Percentiles rank a stretch among this genome's conserved stretches.
Conservation (phyloP, 495 filamentous ascomycete genomes). For the Annulohypoxylon bovei region DNA sequence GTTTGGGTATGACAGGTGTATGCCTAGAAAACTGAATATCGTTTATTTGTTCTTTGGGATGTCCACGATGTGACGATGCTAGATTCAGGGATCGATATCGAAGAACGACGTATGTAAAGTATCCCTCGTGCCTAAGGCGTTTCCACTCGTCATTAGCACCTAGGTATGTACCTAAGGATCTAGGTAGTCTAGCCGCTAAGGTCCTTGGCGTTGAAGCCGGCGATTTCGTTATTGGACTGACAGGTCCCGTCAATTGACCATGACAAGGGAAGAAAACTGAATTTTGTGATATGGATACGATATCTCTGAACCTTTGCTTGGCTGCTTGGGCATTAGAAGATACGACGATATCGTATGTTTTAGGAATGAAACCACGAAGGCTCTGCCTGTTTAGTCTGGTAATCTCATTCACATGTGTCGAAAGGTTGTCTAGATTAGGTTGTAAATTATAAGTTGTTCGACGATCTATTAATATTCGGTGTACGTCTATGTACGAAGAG, state of each 20-base stretch:
- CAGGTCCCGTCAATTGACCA: slow-evolving; percentile 4
- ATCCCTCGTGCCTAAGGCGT: background rate
- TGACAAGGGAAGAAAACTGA: slow-evolving; percentile 1
- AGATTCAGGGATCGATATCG: slow-evolving; percentile 12
- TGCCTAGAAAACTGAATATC: slow-evolving; percentile 6
- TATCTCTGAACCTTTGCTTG: slow-evolving; percentile 23
- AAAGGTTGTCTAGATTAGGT: slow-evolving; percentile 2
- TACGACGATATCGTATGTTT: background rate
- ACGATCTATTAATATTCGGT: slow-evolving; percentile 9
- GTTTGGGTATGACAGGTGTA: background rate
- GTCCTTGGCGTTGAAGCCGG: slow-evolving; percentile 21
- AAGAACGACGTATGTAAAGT: background rate
- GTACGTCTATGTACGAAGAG: slow-evolving; percentile 9
- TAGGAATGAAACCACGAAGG: background rate
- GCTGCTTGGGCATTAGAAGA: slow-evolving; percentile 4
- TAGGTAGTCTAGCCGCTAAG: slow-evolving; percentile 10
- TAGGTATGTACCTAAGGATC: background rate
- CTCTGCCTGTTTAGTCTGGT: background rate
- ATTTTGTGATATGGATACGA: slow-evolving; percentile 2
- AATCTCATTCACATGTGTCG: slow-evolving; percentile 1
- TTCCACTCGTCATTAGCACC: slow-evolving; percentile 18
- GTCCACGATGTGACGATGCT: background rate
- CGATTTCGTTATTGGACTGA: slow-evolving; percentile 22
- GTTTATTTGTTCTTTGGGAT: background rate
- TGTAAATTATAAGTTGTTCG: slow-evolving; percentile 1